phyloP scores from a whole-genome alignment of 768 basidiomycete species.

The Lentinula boryana region DNA sequence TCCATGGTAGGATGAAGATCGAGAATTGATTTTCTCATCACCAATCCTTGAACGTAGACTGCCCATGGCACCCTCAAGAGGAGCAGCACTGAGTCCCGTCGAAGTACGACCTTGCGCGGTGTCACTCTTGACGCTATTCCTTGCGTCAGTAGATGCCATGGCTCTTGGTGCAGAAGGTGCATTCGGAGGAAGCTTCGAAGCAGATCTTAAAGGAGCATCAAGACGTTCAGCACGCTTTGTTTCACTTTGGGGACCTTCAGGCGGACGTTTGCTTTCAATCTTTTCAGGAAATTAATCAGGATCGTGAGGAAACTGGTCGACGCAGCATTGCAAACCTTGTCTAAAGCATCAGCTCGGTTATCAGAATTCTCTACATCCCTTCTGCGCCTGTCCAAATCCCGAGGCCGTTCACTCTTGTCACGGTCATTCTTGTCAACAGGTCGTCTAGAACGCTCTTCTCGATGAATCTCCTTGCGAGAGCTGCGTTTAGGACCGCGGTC shows the following conservation, averaged over 20 bases:
- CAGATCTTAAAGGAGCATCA: constrained; percentile 9
- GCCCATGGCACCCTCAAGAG: constrained; percentile 13
- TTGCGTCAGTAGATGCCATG: constrained; percentile 50
- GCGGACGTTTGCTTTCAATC: constrained; percentile 49
- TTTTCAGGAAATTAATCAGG: constrained; percentile 14
- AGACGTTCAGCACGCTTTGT: neutral
- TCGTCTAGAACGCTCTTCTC: constrained; percentile 64
- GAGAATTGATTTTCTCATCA: constrained; percentile 49
- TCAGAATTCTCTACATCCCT: constrained; percentile 57
- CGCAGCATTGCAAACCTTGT: constrained; percentile 46
- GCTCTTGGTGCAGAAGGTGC: constrained; percentile 70
- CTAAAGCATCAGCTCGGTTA: constrained; percentile 37
- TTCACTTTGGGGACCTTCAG: constrained; percentile 35
- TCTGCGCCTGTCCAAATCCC: constrained; percentile 64
- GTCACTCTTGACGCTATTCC: constrained; percentile 33
- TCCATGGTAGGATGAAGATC: constrained; percentile 34
- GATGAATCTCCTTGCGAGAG: constrained; percentile 71
- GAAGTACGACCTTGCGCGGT: constrained; percentile 13
- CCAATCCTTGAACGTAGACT: constrained; percentile 55
- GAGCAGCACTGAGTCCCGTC: constrained; percentile 7
- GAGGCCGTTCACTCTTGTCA: constrained; percentile 38
- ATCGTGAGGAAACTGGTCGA: neutral
- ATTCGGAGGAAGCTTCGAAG: constrained; percentile 36
- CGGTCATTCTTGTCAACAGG: constrained; percentile 62
- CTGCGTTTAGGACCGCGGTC: constrained; percentile 78